Percentiles rank a stretch among this genome's conserved stretches.
Conservation (phyloP, 2,329 filamentous ascomycete genomes). For the Aspergillus fijiensis region DNA sequence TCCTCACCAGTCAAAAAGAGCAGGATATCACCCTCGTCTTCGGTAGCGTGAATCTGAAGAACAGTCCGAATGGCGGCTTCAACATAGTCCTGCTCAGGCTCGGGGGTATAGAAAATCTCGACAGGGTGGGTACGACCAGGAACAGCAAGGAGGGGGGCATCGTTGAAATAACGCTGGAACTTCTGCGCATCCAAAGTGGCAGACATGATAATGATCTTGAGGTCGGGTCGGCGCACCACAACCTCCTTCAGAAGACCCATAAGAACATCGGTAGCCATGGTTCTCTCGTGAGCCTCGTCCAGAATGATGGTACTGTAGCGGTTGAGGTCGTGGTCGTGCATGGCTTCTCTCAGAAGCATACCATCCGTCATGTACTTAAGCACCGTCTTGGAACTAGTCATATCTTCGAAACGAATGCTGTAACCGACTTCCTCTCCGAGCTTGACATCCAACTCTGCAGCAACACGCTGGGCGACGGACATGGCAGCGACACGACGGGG, state of each 20-base stretch:
- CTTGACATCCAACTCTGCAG: conserved; percentile 90
- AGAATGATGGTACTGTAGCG: conserved; percentile 98
- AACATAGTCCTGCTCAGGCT: conserved; percentile 94
- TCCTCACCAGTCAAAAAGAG: conserved; percentile 97
- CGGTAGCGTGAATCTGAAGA: conserved; percentile 91
- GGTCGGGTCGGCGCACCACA: conserved; percentile 73
- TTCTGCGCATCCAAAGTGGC: conserved; percentile 96
- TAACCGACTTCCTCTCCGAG: conserved; percentile 96
- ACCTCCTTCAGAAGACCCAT: conserved; percentile 97
- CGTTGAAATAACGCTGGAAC: conserved; percentile 95
- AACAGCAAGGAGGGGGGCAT: conserved; percentile 88
- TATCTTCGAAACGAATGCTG: conserved; percentile 98
- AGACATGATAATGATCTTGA: conserved; percentile 99
- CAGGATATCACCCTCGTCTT: conserved; percentile 87
- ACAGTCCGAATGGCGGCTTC: conserved; percentile 94
- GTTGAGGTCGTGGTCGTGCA: conserved; percentile 88
- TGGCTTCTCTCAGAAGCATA: conserved; percentile 94
- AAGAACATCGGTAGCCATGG: conserved; percentile 92
- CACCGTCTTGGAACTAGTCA: conserved; percentile 81
- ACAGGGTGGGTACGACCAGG: conserved; percentile 94
- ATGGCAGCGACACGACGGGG: conserved; percentile 96
- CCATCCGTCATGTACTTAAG: conserved; percentile 99
- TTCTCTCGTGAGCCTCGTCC: conserved; percentile 97
- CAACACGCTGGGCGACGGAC: conserved; percentile 97
- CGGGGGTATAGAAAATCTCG: conserved; percentile 97